Percentiles rank a stretch among this genome's conserved stretches.
phyloP scores from a whole-genome alignment of 179 eudicot genomes.

The Pouteria campechiana region DNA sequence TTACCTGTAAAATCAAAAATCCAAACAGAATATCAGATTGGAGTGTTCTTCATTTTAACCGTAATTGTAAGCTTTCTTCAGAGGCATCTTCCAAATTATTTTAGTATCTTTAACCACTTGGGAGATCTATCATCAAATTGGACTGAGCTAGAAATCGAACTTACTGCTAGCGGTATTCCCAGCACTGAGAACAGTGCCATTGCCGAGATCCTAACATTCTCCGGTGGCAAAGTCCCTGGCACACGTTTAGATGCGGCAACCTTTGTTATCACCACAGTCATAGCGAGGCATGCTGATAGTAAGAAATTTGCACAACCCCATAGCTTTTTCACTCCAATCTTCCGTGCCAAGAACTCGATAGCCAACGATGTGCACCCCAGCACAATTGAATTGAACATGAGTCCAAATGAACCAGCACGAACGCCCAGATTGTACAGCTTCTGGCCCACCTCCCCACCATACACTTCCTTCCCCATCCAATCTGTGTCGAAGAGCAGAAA shows the following conservation, averaged over 20 bases:
- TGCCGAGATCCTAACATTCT: conserved; percentile 41
- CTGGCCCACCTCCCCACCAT: conserved; percentile 35
- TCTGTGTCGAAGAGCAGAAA: conserved; percentile 58
- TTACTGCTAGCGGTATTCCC: conserved; percentile 74
- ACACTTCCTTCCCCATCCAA: conserved; percentile 74
- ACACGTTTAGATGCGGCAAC: conserved; percentile 30
- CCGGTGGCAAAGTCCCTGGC: conserved; percentile 12
- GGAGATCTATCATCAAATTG: too few relatives aligned
- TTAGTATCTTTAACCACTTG: too few relatives aligned
- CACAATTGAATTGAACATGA: conserved; percentile 50
- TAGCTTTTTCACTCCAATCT: conserved; percentile 31
- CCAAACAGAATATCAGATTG: too few relatives aligned
- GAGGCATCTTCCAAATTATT: too few relatives aligned
- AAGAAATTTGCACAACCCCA: conserved; percentile 56
- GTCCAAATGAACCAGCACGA: conserved; percentile 44
- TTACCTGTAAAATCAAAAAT: conserved; percentile 23
- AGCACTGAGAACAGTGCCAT: conserved; percentile 44
- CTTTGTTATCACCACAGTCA: conserved; percentile 58
- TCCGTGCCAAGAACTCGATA: conserved; percentile 21
- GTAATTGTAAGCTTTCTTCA: too few relatives aligned
- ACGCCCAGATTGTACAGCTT: conserved; percentile 39
- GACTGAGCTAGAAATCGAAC: not conserved
- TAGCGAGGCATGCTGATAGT: conserved; percentile 30
- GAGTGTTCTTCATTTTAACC: too few relatives aligned
- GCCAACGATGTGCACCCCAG: conserved; percentile 30